phyloP scores from a whole-genome alignment of 78 protist species.

The Polysphondylium violaceum region DNA sequence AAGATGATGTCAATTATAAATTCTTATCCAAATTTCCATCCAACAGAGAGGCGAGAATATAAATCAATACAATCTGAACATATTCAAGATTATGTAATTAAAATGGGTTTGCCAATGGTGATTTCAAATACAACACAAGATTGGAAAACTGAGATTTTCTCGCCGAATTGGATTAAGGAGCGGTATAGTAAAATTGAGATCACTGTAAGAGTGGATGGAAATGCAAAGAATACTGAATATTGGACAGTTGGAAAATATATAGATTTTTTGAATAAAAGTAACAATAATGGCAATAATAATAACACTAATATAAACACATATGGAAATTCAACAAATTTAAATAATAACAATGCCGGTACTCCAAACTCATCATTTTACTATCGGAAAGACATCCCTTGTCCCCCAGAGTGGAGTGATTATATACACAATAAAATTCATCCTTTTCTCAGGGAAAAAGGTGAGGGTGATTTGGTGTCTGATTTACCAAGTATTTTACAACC shows the following conservation, averaged over 20 bases:
- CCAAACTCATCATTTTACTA: background rate
- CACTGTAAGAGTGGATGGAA: slow-evolving; percentile 25
- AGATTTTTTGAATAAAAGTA: slow-evolving; percentile 13
- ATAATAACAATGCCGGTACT: background rate
- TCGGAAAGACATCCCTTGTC: slow-evolving; percentile 33
- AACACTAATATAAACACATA: background rate
- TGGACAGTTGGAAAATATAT: slow-evolving; percentile 55
- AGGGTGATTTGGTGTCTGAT: slow-evolving; percentile 16
- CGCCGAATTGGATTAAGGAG: slow-evolving; percentile 32
- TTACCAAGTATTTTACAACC: slow-evolving; percentile 21
- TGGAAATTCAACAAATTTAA: background rate
- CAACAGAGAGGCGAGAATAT: background rate
- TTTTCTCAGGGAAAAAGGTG: slow-evolving; percentile 13
- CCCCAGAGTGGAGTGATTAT: slow-evolving; percentile 29
- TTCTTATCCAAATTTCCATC: background rate
- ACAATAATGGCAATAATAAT: background rate
- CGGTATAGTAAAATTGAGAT: slow-evolving; percentile 27
- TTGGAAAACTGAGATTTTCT: slow-evolving; percentile 10
- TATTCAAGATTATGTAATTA: slow-evolving; percentile 21
- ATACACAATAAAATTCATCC: background rate
- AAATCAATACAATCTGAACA: background rate
- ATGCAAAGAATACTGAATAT: slow-evolving; percentile 12
- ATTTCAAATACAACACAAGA: slow-evolving; percentile 21
- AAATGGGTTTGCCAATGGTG: slow-evolving; percentile 30
- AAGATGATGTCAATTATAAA: background rate